A percentile compares a stretch with the other conserved stretches of the same genome.
Evolutionary conservation across 2,329 filamentous ascomycete species (phyloP).

Genomic region (Diaporthe citri): DNA sequence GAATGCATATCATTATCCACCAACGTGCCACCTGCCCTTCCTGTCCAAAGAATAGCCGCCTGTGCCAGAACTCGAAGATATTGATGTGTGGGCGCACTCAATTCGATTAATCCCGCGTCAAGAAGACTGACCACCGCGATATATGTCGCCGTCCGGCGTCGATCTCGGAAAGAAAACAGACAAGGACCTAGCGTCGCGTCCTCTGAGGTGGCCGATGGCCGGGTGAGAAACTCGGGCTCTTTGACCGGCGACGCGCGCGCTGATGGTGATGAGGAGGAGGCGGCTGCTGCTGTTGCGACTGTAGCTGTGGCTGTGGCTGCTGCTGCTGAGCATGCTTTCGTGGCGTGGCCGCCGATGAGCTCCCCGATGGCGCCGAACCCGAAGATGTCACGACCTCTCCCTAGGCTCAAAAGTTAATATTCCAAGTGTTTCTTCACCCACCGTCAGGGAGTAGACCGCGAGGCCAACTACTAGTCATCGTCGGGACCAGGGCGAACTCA

Average conservation of each 20-base stretch:
- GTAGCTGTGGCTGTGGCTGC: slow-evolving; percentile 1
- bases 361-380: neutral
- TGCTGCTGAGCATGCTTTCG: slow-evolving; percentile 1
- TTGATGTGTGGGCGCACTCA: neutral
- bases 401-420: neutral
- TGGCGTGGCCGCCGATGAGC: neutral
- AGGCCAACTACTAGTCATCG: neutral
- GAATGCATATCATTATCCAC: slow-evolving; percentile 22
- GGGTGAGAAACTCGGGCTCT: slow-evolving; percentile 27
- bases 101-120: neutral
- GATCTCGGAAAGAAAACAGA: neutral
- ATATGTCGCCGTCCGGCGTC: no score
- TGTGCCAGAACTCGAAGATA: neutral
- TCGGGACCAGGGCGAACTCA: neutral
- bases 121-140: neutral
- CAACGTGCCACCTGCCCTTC: neutral
- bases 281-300: slow-evolving; percentile 14
- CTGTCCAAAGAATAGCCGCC: neutral
- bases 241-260: slow-evolving; percentile 21
- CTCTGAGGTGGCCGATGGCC: slow-evolving; percentile 15
- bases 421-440: no score
- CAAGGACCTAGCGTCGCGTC: slow-evolving; percentile 7
- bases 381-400: slow-evolving; percentile 1
- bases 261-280: neutral
- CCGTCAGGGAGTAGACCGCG: no score